phyloP scores from a whole-genome alignment of 2,329 filamentous ascomycete genomes.

The Cordyceps pruinosa region DNA sequence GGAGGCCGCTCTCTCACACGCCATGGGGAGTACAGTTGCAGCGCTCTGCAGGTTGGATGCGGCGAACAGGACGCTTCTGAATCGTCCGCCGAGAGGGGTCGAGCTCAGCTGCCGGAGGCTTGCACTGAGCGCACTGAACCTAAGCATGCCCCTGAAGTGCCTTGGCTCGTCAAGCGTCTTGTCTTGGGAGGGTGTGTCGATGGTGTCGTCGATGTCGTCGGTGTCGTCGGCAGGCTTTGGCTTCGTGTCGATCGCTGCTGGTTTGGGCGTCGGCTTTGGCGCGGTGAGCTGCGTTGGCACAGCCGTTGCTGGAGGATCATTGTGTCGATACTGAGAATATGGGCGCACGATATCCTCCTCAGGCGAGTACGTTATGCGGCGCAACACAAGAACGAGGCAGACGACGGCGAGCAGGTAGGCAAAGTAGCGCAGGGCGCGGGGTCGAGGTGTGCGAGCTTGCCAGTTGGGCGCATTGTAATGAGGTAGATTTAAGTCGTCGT shows the following conservation, averaged over 20 bases:
- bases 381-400: conserved; percentile 56
- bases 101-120: conserved; percentile 38
- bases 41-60: conserved; percentile 68
- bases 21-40: conserved; percentile 67
- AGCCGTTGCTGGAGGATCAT: not conserved
- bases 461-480: conserved; percentile 28
- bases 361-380: not conserved
- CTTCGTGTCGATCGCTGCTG: not conserved
- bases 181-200: conserved; percentile 27
- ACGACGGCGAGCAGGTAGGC: conserved; percentile 40
- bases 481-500: conserved; percentile 42
- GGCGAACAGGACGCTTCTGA: conserved; percentile 69
- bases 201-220: conserved; percentile 7
- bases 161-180: conserved; percentile 34
- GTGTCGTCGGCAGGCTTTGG: too few relatives aligned
- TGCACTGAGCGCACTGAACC: conserved; percentile 56
- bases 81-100: conserved; percentile 45
- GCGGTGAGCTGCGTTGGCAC: conserved; percentile 8
- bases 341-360: conserved; percentile 10
- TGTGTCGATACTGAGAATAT: conserved; percentile 1
- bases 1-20: conserved; percentile 74
- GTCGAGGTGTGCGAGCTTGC: conserved; percentile 38
- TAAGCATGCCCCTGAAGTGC: conserved; percentile 65
- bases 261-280: not conserved
- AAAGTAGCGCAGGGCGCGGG: conserved; percentile 48